Percentiles rank a stretch among this genome's conserved stretches.
Evolutionary conservation across 495 filamentous ascomycete genomes (phyloP).

Genomic region (Annulohypoxylon maeteangense): DNA sequence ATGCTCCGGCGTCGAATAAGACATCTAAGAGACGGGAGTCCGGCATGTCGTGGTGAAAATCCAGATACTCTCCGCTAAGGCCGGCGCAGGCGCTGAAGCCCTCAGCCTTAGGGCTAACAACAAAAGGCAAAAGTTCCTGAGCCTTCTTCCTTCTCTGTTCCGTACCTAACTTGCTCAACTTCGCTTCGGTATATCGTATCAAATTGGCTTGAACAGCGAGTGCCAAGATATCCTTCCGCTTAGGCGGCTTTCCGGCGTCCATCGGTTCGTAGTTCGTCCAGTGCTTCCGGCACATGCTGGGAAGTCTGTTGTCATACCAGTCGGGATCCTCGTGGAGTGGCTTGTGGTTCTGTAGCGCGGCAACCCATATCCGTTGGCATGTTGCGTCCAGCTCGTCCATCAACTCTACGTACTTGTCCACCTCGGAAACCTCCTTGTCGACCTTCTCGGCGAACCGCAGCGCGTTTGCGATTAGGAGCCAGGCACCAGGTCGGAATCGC

Average conservation of each 20-base stretch:
- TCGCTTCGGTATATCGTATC: conserved; percentile 41
- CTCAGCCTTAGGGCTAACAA: conserved; percentile 46
- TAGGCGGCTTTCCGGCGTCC: conserved; percentile 49
- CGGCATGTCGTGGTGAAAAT: conserved; percentile 51
- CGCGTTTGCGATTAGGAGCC: conserved; percentile 45
- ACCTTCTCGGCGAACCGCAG: conserved; percentile 46
- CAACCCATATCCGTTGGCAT: conserved; percentile 42
- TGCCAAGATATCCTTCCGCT: conserved; percentile 46
- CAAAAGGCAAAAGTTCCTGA: conserved; percentile 43
- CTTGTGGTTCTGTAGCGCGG: conserved; percentile 44
- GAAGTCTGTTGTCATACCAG: conserved; percentile 44
- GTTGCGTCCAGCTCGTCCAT: conserved; percentile 46
- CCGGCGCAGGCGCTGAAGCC: conserved; percentile 47
- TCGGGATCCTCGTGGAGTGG: conserved; percentile 49
- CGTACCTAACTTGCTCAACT: conserved; percentile 22
- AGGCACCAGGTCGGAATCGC: conserved; percentile 46
- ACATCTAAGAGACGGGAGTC: conserved; percentile 44
- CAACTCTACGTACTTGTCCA: conserved; percentile 38
- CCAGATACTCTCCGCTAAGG: conserved; percentile 45
- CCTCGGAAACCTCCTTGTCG: conserved; percentile 35
- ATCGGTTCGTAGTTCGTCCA: conserved; percentile 51
- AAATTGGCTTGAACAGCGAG: conserved; percentile 48
- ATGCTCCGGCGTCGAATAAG: conserved; percentile 40
- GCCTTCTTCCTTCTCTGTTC: conserved; percentile 41
- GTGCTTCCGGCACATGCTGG: conserved; percentile 37